phyloP scores from a whole-genome alignment of 352 stramenopile species.

The Phytophthora chlamydospora region DNA sequence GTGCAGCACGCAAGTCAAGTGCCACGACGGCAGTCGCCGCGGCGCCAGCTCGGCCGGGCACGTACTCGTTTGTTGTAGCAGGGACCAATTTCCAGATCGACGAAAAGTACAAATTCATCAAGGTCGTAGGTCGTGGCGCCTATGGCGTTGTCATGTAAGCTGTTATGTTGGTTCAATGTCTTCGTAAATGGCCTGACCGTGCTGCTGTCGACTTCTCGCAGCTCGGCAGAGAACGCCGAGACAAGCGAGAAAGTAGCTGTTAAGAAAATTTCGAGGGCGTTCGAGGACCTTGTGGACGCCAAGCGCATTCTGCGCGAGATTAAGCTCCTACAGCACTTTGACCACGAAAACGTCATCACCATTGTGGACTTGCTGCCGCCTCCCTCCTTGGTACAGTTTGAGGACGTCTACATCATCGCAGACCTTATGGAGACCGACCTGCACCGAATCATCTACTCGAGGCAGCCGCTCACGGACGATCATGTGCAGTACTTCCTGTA shows the following conservation, averaged over 20 bases:
- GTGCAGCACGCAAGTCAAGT: constrained; percentile 14
- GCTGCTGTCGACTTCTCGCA: constrained; percentile 24
- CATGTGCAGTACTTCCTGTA: constrained; percentile 95
- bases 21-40: constrained; percentile 10
- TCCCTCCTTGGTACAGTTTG: constrained; percentile 92
- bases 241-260: constrained; percentile 88
- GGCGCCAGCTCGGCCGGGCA: constrained; percentile 49
- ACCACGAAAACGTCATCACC: constrained; percentile 96
- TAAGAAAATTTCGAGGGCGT: constrained; percentile 91
- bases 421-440: constrained; percentile 99
- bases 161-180: constrained; percentile 2
- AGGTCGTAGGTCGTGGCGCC: constrained; percentile 94
- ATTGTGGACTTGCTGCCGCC: constrained; percentile 96
- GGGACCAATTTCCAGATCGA: constrained; percentile 93
- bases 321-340: constrained; percentile 93
- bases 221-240: constrained; percentile 82
- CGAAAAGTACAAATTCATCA: constrained; percentile 95
- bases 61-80: constrained; percentile 82
- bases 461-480: constrained; percentile 91
- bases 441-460: constrained; percentile 98
- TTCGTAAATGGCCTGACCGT: constrained; percentile 6
- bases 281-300: constrained; percentile 98
- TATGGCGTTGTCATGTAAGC: constrained; percentile 95
- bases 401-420: constrained; percentile 98
- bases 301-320: constrained; percentile 99